phyloP scores from a whole-genome alignment of 345 rosid genomes.

The Arabidopsis arenosa region DNA sequence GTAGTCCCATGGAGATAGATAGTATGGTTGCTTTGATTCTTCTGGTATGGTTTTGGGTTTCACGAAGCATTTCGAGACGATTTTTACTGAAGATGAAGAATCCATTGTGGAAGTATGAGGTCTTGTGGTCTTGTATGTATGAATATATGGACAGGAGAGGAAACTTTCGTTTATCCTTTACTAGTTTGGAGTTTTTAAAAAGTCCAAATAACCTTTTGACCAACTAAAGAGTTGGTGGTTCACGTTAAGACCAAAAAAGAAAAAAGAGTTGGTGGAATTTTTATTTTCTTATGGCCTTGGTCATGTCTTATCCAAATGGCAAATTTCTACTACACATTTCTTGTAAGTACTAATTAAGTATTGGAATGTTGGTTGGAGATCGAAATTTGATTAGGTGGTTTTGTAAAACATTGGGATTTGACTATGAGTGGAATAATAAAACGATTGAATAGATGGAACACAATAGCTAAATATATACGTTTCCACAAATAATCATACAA shows the following conservation, averaged over 20 bases:
- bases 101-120: slow-evolving; percentile 24
- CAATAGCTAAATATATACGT: too few relatives aligned
- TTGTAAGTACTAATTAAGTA: too few relatives aligned
- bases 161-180: background rate
- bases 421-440: background rate
- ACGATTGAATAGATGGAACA: too few relatives aligned
- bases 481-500: too few relatives aligned
- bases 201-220: background rate
- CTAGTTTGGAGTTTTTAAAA: background rate
- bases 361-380: background rate
- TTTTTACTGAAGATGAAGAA: slow-evolving; percentile 37
- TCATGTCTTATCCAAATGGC: background rate
- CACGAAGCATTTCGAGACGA: slow-evolving; percentile 25
- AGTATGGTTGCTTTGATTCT: slow-evolving; percentile 53
- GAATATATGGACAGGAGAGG: background rate
- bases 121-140: background rate
- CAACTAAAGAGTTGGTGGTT: background rate
- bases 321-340: too few relatives aligned
- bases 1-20: slow-evolving; percentile 76
- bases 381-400: background rate
- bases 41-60: slow-evolving; percentile 51
- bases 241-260: background rate
- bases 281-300: background rate
- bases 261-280: background rate
- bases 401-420: background rate